Evolutionary conservation across 441 rosid genomes (phyloP), one percentile per base, ranked within the genome.

Genomic region (Geranium incanum): DNA sequence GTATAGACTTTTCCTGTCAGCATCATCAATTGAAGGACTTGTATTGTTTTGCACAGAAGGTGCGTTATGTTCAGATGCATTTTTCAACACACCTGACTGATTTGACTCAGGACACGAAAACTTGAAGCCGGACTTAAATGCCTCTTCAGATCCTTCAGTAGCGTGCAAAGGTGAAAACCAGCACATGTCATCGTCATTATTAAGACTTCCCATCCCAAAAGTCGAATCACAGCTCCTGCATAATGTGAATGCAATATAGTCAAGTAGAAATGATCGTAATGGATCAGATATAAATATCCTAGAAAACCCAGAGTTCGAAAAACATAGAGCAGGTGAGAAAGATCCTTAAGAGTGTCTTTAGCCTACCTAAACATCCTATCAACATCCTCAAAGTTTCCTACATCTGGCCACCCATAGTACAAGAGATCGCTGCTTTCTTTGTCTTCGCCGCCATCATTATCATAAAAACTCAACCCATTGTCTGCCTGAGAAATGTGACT

Each of bases 311-410:
- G 69, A 28, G 5, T 18, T 43, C 15, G 33, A 21, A 36, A 63
- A 39, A 43, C 0, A 60, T 6, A 48, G 38, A 66, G 55, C 9
- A n/a, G 28, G 28, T 41, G 18, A 13, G 41, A 72, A 59, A 48
- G 67, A 13, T 13, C 0, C 45, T 41, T 5, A 28, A 68, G 41
- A 33, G 68, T 64, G 33, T 28, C 65, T 19, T 59, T 70, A 9
- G 0, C 72, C 76, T 78, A 93, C 98, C 98, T 86, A 73, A 93
- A 90, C 91, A 90, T 89, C 77, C 84, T 82, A 83, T 92, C 92
- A 74, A 92, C 89, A 76, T 93, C 97, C 82, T 89, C 98, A 79
- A 93, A 90, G 78, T 88, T 88, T 65, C 85, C 97, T 21, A 93
- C 84, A 68, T 93, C 97, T 77, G 86, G 86, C 98, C 97, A 93